Percentiles rank a stretch among this genome's conserved stretches.
Conservation (phyloP, 768 basidiomycete species). For the Lactifluus echinatus region DNA sequence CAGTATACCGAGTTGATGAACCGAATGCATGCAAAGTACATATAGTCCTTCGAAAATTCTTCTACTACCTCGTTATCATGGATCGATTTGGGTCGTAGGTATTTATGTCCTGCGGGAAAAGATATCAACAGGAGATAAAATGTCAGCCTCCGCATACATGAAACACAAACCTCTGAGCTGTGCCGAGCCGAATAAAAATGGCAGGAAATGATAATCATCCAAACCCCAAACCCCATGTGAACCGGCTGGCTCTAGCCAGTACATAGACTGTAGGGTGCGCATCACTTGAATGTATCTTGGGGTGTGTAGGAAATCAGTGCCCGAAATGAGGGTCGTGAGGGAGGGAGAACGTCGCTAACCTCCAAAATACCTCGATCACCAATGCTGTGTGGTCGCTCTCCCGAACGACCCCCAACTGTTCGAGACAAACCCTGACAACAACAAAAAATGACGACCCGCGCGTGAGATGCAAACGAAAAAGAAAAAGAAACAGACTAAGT, state of each 20-base stretch:
- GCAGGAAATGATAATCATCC: constrained; percentile 95
- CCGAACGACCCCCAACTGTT: constrained; percentile 54
- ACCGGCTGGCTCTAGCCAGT: constrained; percentile 98
- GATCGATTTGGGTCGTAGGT: constrained; percentile 85
- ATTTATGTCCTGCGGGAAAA: constrained; percentile 50
- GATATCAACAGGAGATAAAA: not conserved
- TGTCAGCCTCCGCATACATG: not conserved
- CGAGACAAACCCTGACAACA: constrained; percentile 84
- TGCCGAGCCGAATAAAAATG: constrained; percentile 79
- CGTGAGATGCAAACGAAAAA: too few species aligned
- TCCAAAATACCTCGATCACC: constrained; percentile 85
- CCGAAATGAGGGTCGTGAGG: not conserved
- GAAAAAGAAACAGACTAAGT: too few species aligned
- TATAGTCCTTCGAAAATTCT: constrained; percentile 86
- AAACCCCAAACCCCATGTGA: constrained; percentile 98
- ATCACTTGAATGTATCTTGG: constrained; percentile 64
- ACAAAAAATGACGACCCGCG: too few species aligned
- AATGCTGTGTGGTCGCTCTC: constrained; percentile 64
- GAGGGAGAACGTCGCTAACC: constrained; percentile 31
- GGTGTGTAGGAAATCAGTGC: not conserved
- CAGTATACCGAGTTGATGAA: constrained; percentile 85
- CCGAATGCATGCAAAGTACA: constrained; percentile 92
- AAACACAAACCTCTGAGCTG: constrained; percentile 50
- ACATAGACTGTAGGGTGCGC: constrained; percentile 83
- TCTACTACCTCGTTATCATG: constrained; percentile 88